These are phyloP conservation scores for Apophysomyces variabilis DNA, from an alignment of 371 early-diverging fungal genomes.

Conservation along the genomic window DNA sequence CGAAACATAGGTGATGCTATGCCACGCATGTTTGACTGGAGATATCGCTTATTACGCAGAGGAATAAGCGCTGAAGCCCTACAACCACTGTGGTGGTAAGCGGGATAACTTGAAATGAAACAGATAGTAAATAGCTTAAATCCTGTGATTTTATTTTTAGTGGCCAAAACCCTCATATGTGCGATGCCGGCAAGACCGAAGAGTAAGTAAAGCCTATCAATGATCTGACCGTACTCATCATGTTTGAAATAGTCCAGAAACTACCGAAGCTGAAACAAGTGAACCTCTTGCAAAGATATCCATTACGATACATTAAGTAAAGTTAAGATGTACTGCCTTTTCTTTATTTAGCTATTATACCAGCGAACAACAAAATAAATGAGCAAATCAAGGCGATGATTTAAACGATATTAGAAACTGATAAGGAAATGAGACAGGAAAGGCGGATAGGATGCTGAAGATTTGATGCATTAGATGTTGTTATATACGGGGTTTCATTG, in stretches of 20 bases:
- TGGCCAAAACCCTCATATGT: conserved; percentile 47
- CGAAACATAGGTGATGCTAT: conserved; percentile 66
- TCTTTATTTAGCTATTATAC: conserved; percentile 6
- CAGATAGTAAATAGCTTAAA: not conserved
- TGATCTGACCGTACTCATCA: too few relatives aligned
- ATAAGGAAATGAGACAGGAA: not conserved
- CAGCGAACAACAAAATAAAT: conserved; percentile 3
- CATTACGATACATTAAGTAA: not conserved
- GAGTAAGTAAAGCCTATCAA: not conserved
- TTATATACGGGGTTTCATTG: conserved; percentile 6
- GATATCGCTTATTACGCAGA: conserved; percentile 70
- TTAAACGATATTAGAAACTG: not conserved
- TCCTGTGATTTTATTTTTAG: conserved; percentile 18
- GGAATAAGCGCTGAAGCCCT: conserved; percentile 73
- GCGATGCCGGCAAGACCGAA: conserved; percentile 22
- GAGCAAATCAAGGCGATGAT: not conserved
- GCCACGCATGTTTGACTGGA: conserved; percentile 74
- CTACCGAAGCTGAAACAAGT: not conserved
- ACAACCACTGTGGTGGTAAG: conserved; percentile 82
- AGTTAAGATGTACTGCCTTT: not conserved
- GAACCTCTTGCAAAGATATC: not conserved
- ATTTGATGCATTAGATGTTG: not conserved
- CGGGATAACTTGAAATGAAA: not conserved
- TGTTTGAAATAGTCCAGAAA: not conserved
- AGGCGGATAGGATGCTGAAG: not conserved